Percentiles rank a stretch among this genome's conserved stretches.
phyloP scores from a whole-genome alignment of 208 protist genomes.

The Phytomonas sp. region DNA sequence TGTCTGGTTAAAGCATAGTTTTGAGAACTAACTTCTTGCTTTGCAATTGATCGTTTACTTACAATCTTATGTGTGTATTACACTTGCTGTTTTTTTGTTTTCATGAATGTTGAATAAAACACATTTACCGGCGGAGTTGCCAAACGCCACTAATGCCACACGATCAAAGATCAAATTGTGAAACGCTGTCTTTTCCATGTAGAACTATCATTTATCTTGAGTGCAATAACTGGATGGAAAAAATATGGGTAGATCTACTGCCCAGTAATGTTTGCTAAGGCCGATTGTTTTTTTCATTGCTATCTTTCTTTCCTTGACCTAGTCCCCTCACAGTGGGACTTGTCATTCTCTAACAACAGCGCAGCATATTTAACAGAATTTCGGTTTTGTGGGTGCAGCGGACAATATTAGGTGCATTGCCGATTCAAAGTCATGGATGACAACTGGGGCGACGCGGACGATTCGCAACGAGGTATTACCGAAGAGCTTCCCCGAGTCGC shows the following conservation, averaged over 20 bases:
- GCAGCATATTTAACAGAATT: not conserved
- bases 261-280: not conserved
- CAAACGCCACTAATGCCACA: not conserved
- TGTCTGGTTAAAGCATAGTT: not conserved
- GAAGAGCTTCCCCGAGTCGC: conserved; percentile 21
- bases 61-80: not conserved
- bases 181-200: not conserved
- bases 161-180: not conserved
- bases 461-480: conserved; percentile 4
- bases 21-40: not conserved
- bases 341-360: not conserved
- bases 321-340: not conserved
- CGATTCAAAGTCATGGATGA: not conserved
- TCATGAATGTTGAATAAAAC: not conserved
- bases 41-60: not conserved
- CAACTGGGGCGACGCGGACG: not conserved
- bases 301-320: not conserved
- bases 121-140: not conserved
- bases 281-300: not conserved
- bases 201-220: not conserved
- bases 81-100: not conserved
- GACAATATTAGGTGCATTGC: not conserved
- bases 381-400: not conserved
- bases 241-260: not conserved
- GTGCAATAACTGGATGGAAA: not conserved